A percentile compares a stretch with the other conserved stretches of the same genome.
Evolutionary conservation across 108 stramenopile genomes (phyloP).

Genomic region (Cyclostephanos tholiformis): DNA sequence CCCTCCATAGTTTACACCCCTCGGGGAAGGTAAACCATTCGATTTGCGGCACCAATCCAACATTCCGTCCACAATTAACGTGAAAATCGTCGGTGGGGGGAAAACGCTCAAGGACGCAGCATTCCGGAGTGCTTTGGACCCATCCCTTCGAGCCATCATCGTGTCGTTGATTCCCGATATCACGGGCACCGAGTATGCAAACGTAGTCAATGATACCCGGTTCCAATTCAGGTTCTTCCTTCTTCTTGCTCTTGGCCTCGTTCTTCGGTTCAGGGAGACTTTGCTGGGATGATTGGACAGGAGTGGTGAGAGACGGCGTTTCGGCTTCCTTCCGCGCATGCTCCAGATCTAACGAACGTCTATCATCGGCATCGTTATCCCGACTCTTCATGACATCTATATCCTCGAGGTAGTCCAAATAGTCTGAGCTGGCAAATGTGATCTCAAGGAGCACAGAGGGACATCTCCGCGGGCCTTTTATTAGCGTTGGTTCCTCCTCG

Average conservation of each 20-base stretch:
- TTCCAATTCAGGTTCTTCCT: constrained; percentile 69
- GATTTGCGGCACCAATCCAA: constrained; percentile 64
- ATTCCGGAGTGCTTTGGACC: constrained; percentile 81
- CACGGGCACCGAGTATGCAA: constrained; percentile 73
- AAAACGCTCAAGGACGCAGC: constrained; percentile 77
- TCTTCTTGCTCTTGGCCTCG: constrained; percentile 27
- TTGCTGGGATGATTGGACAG: not conserved
- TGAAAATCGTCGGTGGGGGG: constrained; percentile 81
- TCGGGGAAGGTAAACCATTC: constrained; percentile 92
- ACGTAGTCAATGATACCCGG: constrained; percentile 83
- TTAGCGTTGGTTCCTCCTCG: constrained; percentile 12
- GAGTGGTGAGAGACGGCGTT: not conserved
- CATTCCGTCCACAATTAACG: constrained; percentile 54
- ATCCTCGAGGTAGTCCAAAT: constrained; percentile 71
- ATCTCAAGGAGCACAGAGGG: constrained; percentile 84
- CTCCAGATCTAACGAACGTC: constrained; percentile 14
- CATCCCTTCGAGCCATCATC: constrained; percentile 82
- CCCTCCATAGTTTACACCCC: constrained; percentile 81
- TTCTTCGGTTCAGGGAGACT: not conserved
- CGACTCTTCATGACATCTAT: constrained; percentile 44
- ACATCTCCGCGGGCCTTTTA: constrained; percentile 52
- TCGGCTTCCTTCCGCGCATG: constrained; percentile 6
- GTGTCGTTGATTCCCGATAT: constrained; percentile 74
- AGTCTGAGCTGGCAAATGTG: constrained; percentile 51
- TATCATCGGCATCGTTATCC: constrained; percentile 16